Percentiles rank a stretch among this genome's conserved stretches.
Conservation (phyloP, 257 asterid species). For the Primulina tabacum region DNA sequence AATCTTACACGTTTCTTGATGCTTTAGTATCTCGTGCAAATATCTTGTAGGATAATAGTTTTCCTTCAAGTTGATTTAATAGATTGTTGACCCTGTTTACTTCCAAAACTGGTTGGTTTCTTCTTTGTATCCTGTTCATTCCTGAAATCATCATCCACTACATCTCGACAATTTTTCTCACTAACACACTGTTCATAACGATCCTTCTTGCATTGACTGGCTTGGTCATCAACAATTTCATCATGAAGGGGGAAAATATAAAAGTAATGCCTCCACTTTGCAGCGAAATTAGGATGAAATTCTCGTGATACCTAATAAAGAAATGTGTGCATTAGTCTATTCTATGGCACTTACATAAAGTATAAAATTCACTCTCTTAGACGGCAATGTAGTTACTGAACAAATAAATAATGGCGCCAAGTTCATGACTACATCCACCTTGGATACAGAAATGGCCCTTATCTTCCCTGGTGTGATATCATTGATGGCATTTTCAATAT, state of each 20-base stretch:
- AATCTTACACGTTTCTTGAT: conserved; percentile 74
- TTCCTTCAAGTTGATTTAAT: conserved; percentile 80
- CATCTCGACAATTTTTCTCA: conserved; percentile 29
- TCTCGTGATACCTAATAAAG: conserved; percentile 70
- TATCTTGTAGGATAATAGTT: conserved; percentile 78
- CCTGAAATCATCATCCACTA: conserved; percentile 30
- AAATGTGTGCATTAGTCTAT: conserved; percentile 21
- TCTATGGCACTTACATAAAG: conserved; percentile 12
- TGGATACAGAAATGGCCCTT: conserved; percentile 60
- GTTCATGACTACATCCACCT: conserved; percentile 51
- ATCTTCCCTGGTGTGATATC: conserved; percentile 65
- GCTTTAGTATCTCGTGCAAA: conserved; percentile 97
- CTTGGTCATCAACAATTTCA: conserved; percentile 34
- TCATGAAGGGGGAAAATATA: conserved; percentile 74
- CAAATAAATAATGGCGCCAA: conserved; percentile 7
- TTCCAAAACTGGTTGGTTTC: conserved; percentile 59
- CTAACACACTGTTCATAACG: conserved; percentile 23
- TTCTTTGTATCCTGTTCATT: conserved; percentile 37
- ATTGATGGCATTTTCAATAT: conserved; percentile 61
- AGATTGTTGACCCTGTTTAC: conserved; percentile 66
- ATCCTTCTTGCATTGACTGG: conserved; percentile 33
- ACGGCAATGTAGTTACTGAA: conserved; percentile 6
- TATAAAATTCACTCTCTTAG: conserved; percentile 18
- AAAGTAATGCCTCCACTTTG: conserved; percentile 93
- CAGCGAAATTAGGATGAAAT: conserved; percentile 96